These are phyloP conservation scores for Magnaporthiopsis incrustans DNA, from an alignment of 2,329 filamentous ascomycete genomes.

Conservation along the genomic window DNA sequence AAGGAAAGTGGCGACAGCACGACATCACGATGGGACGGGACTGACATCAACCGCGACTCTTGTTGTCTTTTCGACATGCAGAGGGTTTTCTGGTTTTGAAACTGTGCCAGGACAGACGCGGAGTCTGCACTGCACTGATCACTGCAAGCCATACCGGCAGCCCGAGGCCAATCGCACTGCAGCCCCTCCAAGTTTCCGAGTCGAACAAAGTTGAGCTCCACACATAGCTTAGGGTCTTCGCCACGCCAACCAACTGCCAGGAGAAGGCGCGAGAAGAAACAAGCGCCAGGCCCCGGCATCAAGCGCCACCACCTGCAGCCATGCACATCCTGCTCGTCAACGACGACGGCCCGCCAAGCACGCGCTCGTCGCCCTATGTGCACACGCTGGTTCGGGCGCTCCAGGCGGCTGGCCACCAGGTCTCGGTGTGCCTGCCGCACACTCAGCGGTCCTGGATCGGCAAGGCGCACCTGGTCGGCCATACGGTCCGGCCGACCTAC, in stretches of 20 bases:
- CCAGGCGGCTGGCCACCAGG: slow-evolving; percentile 68
- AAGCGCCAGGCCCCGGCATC: not conserved
- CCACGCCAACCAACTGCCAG: too few species aligned
- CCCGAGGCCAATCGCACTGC: not conserved
- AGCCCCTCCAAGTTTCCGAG: too few species aligned
- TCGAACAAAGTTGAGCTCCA: not conserved
- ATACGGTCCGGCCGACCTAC: slow-evolving; percentile 76
- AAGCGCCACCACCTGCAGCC: slow-evolving; percentile 14
- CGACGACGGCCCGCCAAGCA: slow-evolving; percentile 74
- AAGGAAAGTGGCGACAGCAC: not conserved
- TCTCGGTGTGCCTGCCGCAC: slow-evolving; percentile 86
- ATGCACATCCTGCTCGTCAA: slow-evolving; percentile 65
- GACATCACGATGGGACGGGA: not conserved
- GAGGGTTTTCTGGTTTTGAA: not conserved
- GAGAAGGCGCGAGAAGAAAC: not conserved
- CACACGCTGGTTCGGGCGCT: slow-evolving; percentile 65
- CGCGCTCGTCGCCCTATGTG: slow-evolving; percentile 72
- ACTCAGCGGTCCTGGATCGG: slow-evolving; percentile 96
- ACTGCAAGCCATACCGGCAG: not conserved
- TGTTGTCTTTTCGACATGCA: not conserved
- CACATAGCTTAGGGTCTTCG: not conserved
- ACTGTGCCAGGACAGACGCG: not conserved
- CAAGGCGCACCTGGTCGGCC: slow-evolving; percentile 92
- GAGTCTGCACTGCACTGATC: not conserved
- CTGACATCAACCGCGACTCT: not conserved